phyloP scores from a whole-genome alignment of 805 yeast species.

The Naumovozyma castellii region DNA sequence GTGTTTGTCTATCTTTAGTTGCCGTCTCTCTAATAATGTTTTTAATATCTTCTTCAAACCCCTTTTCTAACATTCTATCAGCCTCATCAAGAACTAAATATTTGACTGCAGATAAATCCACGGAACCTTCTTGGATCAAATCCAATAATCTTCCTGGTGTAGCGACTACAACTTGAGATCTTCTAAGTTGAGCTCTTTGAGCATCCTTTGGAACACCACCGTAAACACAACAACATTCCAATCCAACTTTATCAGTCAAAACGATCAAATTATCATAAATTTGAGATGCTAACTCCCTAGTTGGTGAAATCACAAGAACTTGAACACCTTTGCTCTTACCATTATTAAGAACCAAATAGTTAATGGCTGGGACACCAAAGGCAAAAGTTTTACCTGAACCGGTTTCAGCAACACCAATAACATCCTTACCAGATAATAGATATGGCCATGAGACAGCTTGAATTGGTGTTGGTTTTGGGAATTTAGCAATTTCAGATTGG shows the following conservation, averaged over 20 bases:
- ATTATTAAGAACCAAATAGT: slow-evolving; percentile 41
- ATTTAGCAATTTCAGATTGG: slow-evolving; percentile 52
- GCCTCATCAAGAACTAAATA: slow-evolving; percentile 94
- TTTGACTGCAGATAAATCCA: slow-evolving; percentile 54
- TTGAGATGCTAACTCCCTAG: slow-evolving; percentile 95
- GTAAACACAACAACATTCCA: slow-evolving; percentile 76
- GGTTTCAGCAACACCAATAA: slow-evolving; percentile 95
- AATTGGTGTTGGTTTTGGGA: slow-evolving; percentile 90
- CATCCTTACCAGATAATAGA: slow-evolving; percentile 67
- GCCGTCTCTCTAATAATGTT: slow-evolving; percentile 59
- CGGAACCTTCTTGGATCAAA: slow-evolving; percentile 78
- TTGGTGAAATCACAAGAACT: slow-evolving; percentile 86
- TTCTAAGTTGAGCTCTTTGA: slow-evolving; percentile 62
- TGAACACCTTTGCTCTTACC: slow-evolving; percentile 41
- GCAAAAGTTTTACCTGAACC: slow-evolving; percentile 98
- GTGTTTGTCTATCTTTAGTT: slow-evolving; percentile 60
- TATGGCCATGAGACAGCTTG: slow-evolving; percentile 95
- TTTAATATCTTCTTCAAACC: slow-evolving; percentile 94
- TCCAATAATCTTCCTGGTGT: slow-evolving; percentile 97
- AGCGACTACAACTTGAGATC: slow-evolving; percentile 77
- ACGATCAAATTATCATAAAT: slow-evolving; percentile 70
- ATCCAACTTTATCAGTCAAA: slow-evolving; percentile 49
- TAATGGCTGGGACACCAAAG: slow-evolving; percentile 93
- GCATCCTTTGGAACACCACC: slow-evolving; percentile 97
- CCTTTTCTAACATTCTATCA: slow-evolving; percentile 96